Conservation (phyloP, 139 green algal species). For the Nannochloris sp. region DNA sequence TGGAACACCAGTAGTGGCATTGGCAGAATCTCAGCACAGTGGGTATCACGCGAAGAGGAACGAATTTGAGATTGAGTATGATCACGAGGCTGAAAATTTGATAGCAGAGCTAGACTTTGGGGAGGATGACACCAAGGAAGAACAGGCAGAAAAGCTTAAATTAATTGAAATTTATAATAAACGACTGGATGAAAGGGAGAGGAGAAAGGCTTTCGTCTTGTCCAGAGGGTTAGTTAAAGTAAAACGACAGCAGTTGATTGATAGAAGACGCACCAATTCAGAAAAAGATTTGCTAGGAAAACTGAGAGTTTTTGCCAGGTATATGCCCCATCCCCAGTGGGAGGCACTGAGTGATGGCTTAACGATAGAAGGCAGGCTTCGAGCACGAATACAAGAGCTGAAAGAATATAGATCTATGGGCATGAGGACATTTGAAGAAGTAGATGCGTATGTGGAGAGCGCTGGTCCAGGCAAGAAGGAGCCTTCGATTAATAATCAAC, state of each 20-base stretch:
- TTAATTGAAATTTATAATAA: conserved; percentile 78
- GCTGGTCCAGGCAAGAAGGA: conserved; percentile 4
- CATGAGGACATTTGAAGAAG: conserved; percentile 62
- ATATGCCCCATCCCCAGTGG: conserved; percentile 51
- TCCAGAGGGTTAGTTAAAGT: conserved; percentile 62
- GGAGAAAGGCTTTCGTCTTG: conserved; percentile 61
- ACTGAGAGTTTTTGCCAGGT: conserved; percentile 76
- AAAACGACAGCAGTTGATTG: conserved; percentile 39
- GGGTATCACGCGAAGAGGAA: conserved; percentile 80
- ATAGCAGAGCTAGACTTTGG: conserved; percentile 55
- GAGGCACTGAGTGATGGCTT: conserved; percentile 71
- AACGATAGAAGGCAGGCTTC: conserved; percentile 64
- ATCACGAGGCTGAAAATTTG: conserved; percentile 77
- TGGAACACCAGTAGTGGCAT: background rate
- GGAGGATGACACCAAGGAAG: conserved; percentile 7
- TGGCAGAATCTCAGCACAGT: conserved; percentile 34
- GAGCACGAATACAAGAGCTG: conserved; percentile 73
- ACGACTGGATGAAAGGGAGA: conserved; percentile 53
- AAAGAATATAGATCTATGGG: conserved; percentile 58
- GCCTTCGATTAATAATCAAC: background rate
- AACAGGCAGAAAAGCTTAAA: background rate
- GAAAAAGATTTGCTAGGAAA: conserved; percentile 61
- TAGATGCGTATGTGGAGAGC: conserved; percentile 46
- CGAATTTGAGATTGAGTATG: conserved; percentile 93
- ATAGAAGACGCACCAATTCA: conserved; percentile 41